Percentiles rank a stretch among this genome's conserved stretches.
Conservation (phyloP, 2,329 filamentous ascomycete genomes). For the Passalora sequoiae region DNA sequence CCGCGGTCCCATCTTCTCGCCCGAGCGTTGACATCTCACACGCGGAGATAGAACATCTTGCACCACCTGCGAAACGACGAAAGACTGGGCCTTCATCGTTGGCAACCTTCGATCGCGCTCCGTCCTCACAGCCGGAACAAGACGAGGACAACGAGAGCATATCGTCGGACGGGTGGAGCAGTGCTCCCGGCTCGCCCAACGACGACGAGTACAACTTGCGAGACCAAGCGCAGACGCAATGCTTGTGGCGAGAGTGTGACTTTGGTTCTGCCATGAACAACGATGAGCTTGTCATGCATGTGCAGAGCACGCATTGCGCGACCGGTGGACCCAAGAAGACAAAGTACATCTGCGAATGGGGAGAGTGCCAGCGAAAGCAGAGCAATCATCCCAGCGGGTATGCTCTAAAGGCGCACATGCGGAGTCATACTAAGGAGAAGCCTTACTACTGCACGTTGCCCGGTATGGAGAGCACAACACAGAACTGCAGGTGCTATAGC, state of each 20-base stretch:
- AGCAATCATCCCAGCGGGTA: conserved; percentile 92
- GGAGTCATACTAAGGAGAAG: conserved; percentile 96
- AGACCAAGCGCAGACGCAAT: conserved; percentile 41
- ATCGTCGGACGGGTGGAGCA: conserved; percentile 85
- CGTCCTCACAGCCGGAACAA: conserved; percentile 35
- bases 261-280: conserved; percentile 47
- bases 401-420: conserved; percentile 93
- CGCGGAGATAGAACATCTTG: conserved; percentile 25
- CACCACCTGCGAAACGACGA: conserved; percentile 37
- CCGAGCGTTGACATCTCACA: conserved; percentile 41
- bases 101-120: conserved; percentile 23
- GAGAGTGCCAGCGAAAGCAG: conserved; percentile 79
- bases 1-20: conserved; percentile 43
- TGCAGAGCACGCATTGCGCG: conserved; percentile 88
- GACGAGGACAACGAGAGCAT: conserved; percentile 56
- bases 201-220: conserved; percentile 39
- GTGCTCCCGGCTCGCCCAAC: conserved; percentile 53
- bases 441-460: conserved; percentile 95
- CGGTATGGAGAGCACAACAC: no score
- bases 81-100: conserved; percentile 31
- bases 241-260: conserved; percentile 50
- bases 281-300: conserved; percentile 48
- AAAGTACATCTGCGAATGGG: conserved; percentile 98
- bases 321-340: conserved; percentile 65
- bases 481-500: no score